These are phyloP conservation scores for Ophiognomonia clavigignenti-juglandacearum DNA, from an alignment of 2,329 filamentous ascomycete species.

Conservation along the genomic window DNA sequence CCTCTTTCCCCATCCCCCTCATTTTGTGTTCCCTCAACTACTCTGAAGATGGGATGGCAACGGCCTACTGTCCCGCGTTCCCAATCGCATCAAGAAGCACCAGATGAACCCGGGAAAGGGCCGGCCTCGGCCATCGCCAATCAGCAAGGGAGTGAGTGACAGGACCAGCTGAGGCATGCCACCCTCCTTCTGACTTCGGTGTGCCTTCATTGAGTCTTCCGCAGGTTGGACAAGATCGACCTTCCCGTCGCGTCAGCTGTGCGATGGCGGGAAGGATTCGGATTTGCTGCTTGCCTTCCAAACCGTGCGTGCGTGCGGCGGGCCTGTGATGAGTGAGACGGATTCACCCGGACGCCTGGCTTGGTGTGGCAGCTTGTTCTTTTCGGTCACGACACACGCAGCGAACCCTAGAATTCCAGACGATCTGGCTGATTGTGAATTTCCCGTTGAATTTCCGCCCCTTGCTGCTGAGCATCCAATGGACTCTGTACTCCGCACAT, in stretches of 20 bases:
- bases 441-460: slow-evolving; percentile 5
- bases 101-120: too few species aligned
- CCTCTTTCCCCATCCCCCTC: slow-evolving; percentile 13
- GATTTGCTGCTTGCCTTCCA: slow-evolving; percentile 1
- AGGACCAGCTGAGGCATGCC: too few species aligned
- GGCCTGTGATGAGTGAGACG: slow-evolving; percentile 5
- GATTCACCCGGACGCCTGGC: slow-evolving; percentile 15
- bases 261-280: slow-evolving; percentile 5
- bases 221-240: slow-evolving; percentile 5
- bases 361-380: background rate
- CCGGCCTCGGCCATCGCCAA: slow-evolving; percentile 3
- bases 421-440: slow-evolving; percentile 7
- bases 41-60: slow-evolving; percentile 4
- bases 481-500: slow-evolving; percentile 8
- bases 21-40: slow-evolving; percentile 13
- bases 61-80: background rate
- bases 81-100: too few species aligned
- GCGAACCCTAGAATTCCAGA: too few species aligned
- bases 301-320: too few species aligned
- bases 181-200: slow-evolving; percentile 6
- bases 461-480: slow-evolving; percentile 12
- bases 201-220: slow-evolving; percentile 9
- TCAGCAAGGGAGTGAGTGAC: background rate
- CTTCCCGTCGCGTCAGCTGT: slow-evolving; percentile 11
- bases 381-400: too few species aligned